A percentile compares a stretch with the other conserved stretches of the same genome.
phyloP scores from a whole-genome alignment of 768 basidiomycete genomes.

The Dentipellis fragilis region DNA sequence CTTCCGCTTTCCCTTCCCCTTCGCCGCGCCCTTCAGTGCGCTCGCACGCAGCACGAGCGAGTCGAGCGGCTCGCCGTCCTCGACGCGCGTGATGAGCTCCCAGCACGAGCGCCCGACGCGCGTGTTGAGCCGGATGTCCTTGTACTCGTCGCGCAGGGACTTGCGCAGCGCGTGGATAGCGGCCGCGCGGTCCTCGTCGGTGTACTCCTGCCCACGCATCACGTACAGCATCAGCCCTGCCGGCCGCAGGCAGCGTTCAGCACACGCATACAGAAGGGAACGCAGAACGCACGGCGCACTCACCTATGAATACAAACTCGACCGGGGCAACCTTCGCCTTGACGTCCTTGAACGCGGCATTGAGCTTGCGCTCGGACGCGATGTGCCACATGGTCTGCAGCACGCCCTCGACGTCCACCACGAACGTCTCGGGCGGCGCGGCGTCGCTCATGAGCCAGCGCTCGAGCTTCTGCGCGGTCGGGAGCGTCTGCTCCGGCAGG shows the following conservation, averaged over 20 bases:
- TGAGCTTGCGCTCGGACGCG: slow-evolving; percentile 25
- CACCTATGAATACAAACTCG: slow-evolving; percentile 78
- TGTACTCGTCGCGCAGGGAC: slow-evolving; percentile 42
- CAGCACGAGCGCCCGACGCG: slow-evolving; percentile 47
- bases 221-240: slow-evolving; percentile 60
- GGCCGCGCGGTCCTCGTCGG: slow-evolving; percentile 37
- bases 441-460: slow-evolving; percentile 27
- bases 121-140: slow-evolving; percentile 57
- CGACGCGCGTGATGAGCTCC: slow-evolving; percentile 35
- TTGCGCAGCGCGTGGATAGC: slow-evolving; percentile 50
- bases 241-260: not conserved
- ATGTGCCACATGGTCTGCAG: slow-evolving; percentile 47
- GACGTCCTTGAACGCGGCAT: slow-evolving; percentile 27
- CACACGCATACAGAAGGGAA: too few relatives aligned
- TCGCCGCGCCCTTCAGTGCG: slow-evolving; percentile 3
- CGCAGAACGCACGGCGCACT: slow-evolving; percentile 12
- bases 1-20: slow-evolving; percentile 20
- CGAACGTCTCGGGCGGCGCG: slow-evolving; percentile 38
- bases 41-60: slow-evolving; percentile 2
- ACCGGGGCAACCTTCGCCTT: slow-evolving; percentile 60
- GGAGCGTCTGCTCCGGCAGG: slow-evolving; percentile 32
- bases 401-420: slow-evolving; percentile 39
- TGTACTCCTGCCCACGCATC: slow-evolving; percentile 28
- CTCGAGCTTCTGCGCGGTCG: slow-evolving; percentile 45
- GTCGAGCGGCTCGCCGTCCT: slow-evolving; percentile 17